phyloP scores from a whole-genome alignment of 345 rosid species.

The Odontarrhena argentea region DNA sequence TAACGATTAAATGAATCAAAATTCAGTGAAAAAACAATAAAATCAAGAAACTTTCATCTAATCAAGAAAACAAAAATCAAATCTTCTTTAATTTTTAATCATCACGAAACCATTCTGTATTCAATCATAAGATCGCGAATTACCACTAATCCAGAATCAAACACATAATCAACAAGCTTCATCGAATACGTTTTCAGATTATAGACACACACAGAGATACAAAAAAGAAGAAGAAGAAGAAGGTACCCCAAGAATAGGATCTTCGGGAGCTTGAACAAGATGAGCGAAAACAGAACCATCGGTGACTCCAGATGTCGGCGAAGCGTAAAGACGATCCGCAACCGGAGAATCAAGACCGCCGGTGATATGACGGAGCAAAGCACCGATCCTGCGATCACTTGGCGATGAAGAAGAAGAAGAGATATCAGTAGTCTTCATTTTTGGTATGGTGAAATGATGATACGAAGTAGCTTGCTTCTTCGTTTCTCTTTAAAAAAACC shows the following conservation, averaged over 20 bases:
- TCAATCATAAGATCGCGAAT: background rate
- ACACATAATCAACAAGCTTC: background rate
- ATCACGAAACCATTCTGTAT: background rate
- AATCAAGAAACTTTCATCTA: background rate
- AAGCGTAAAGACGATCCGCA: constrained; percentile 33
- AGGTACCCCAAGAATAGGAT: constrained; percentile 83
- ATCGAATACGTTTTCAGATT: background rate
- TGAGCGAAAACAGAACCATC: constrained; percentile 74
- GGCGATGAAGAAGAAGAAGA: constrained; percentile 41
- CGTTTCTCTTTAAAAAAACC: background rate
- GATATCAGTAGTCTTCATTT: constrained; percentile 25
- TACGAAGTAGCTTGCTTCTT: background rate
- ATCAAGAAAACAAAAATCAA: constrained; percentile 4
- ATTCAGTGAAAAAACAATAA: background rate
- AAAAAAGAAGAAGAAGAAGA: constrained; percentile 20
- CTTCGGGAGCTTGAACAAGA: constrained; percentile 84
- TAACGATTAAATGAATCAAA: background rate
- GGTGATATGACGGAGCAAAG: constrained; percentile 52
- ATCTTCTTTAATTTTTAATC: background rate
- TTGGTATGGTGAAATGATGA: too few species aligned
- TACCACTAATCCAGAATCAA: constrained; percentile 3
- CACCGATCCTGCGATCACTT: constrained; percentile 53
- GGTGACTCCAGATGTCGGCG: constrained; percentile 47
- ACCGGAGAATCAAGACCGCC: background rate
- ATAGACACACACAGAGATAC: background rate